These are phyloP conservation scores for Plasmodium malariae DNA, from an alignment of 169 alveolate species.

Conservation along the genomic window DNA sequence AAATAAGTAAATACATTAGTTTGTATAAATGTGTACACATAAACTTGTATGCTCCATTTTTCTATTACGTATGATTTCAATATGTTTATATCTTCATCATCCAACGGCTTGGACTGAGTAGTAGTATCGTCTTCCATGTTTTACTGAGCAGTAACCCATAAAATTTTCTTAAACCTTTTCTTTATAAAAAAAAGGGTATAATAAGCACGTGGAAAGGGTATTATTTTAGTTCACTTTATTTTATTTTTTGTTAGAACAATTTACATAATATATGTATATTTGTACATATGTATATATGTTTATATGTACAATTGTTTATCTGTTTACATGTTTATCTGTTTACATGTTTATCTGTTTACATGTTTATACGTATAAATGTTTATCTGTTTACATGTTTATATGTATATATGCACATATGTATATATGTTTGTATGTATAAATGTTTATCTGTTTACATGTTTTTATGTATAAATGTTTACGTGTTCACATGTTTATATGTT, in stretches of 20 bases:
- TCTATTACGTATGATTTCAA: conserved; percentile 68
- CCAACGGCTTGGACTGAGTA: conserved; percentile 74
- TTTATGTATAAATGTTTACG: too few relatives aligned
- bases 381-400: neutral
- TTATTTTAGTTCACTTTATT: too few relatives aligned
- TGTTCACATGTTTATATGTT: too few relatives aligned
- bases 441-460: neutral
- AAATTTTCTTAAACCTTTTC: neutral
- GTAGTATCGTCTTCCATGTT: conserved; percentile 58
- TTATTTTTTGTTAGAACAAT: neutral
- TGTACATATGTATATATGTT: neutral
- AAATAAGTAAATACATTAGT: neutral
- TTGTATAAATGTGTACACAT: neutral
- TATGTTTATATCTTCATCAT: conserved; percentile 79
- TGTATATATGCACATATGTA: conserved; percentile 10
- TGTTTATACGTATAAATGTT: neutral
- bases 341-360: neutral
- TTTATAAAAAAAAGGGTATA: neutral
- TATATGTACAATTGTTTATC: neutral
- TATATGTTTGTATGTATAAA: neutral
- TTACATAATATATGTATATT: conserved; percentile 17
- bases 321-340: neutral
- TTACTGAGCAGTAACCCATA: conserved; percentile 13
- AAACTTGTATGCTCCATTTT: neutral
- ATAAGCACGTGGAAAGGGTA: neutral